phyloP scores from a whole-genome alignment of 139 green algal species.

The Nannochloris sp. region DNA sequence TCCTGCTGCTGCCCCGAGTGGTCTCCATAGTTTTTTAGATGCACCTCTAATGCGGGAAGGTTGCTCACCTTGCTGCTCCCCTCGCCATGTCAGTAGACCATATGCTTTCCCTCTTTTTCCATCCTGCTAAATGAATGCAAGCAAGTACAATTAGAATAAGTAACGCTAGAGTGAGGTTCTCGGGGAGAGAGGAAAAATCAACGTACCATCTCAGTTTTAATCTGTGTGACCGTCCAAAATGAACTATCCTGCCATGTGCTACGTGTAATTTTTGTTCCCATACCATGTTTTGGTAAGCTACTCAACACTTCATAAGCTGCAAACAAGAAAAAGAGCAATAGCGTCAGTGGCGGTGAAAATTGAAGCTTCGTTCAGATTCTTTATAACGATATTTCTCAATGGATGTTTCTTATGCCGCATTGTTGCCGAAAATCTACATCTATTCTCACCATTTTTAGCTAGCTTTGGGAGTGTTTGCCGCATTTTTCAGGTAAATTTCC shows the following conservation, averaged over 20 bases:
- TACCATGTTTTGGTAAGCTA: conserved; percentile 4
- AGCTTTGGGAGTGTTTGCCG: too few relatives aligned
- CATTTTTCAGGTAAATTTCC: too few relatives aligned
- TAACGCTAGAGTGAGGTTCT: not conserved
- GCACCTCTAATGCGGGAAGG: conserved; percentile 14
- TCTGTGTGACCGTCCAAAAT: conserved; percentile 17
- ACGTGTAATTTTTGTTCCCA: not conserved
- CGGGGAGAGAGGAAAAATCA: not conserved
- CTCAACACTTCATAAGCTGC: conserved; percentile 8
- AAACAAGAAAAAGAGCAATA: too few relatives aligned
- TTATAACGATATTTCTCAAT: not conserved
- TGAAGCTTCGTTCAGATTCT: not conserved
- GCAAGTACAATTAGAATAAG: not conserved
- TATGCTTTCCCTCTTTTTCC: conserved; percentile 34
- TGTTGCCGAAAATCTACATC: too few relatives aligned
- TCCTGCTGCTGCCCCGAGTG: not conserved
- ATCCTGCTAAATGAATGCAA: conserved; percentile 31
- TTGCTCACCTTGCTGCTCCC: conserved; percentile 7
- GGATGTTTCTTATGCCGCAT: too few relatives aligned
- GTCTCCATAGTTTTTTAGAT: conserved; percentile 34
- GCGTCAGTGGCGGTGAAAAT: too few relatives aligned
- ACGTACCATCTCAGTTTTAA: not conserved
- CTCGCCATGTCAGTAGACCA: conserved; percentile 35
- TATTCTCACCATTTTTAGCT: too few relatives aligned
- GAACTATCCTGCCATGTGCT: conserved; percentile 5